Base-by-base conservation (phyloP, 2,329 filamentous ascomycete genomes). In the Aspergillus ruber region DNA sequence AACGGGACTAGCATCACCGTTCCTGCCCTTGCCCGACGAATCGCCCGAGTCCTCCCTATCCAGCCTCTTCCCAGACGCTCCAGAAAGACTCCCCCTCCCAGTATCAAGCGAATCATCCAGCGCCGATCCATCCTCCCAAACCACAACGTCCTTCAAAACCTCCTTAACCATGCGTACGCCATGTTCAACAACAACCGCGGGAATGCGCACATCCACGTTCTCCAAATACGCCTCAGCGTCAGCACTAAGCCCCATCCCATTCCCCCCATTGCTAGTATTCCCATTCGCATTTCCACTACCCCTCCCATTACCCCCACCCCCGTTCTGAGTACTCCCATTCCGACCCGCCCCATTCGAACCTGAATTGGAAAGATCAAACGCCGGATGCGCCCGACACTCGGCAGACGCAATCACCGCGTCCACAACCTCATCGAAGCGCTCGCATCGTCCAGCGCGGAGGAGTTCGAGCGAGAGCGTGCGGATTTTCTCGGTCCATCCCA, bases 401-500 rank as follows among this genome's bases (percentile, higher is more conserved):
- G 73, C 71, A 23, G 74, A 70, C 44, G 72, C 69, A 52, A 79
- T 70, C 12, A 83, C 74, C 25, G 74, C 71, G 15, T 70, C 72
- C 61, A 80, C 70, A 40, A 82, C 70, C 46, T 83, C 77, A 45
- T 78, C 74, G 54, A 78, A 80, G 27, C 73, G 79, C 47, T 74
- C 74, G 58, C 76, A 79, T 46, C 79, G 75, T 42, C 79, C 79
- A 21, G 73, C 76, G 55, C 80, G 76, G 46, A 83, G 74, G 36
- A 83, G 71, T 47, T 77, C 70, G 42, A 75, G 74, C 15, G 80
- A 72, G 50, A 83, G 75, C 42, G 67, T 68, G 48, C 75, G 75
- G 50, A 84, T 70, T 23, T 71, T 71, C 56, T 79, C 73, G 38
- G 77, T 76, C 80, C 80, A 84, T 55, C 80, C 80, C n/a, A 70